Percentiles rank a stretch among this genome's conserved stretches.
These are phyloP conservation scores for Cutaneotrichosporon cavernicola DNA, from an alignment of 1,284 basidiomycete species.

Conservation along the genomic window DNA sequence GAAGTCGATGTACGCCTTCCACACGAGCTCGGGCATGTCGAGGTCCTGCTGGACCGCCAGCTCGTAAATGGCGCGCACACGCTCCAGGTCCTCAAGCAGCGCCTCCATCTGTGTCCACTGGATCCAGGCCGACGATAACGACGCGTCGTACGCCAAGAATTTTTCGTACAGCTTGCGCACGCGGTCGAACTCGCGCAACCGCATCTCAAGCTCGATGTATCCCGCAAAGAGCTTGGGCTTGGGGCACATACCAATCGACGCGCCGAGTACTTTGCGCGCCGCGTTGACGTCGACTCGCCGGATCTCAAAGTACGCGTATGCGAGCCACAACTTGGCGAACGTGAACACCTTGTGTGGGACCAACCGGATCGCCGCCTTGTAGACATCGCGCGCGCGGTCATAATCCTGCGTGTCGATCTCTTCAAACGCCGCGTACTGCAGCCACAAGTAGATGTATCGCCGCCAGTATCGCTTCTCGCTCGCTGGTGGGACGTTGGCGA, in stretches of 20 bases:
- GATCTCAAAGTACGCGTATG: conserved; percentile 90
- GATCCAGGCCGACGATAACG: conserved; percentile 92
- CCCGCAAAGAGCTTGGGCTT: conserved; percentile 92
- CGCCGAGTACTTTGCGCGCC: conserved; percentile 86
- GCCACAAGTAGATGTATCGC: conserved; percentile 85
- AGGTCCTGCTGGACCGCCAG: conserved; percentile 91
- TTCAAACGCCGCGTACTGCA: conserved; percentile 95
- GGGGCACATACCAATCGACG: conserved; percentile 90
- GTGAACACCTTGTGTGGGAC: conserved; percentile 96
- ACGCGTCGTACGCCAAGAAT: conserved; percentile 80
- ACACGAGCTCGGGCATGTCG: conserved; percentile 97
- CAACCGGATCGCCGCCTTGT: conserved; percentile 82
- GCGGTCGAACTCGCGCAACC: conserved; percentile 80
- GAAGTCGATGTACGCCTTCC: conserved; percentile 92
- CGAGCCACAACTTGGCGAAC: conserved; percentile 91
- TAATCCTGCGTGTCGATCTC: conserved; percentile 93
- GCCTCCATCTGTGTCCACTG: conserved; percentile 94
- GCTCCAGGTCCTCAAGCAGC: conserved; percentile 84
- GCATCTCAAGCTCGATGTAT: conserved; percentile 84
- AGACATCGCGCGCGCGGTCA: conserved; percentile 80
- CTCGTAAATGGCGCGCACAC: conserved; percentile 93
- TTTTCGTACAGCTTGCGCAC: conserved; percentile 91
- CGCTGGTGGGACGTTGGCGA: conserved; percentile 89
- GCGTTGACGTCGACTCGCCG: conserved; percentile 76
- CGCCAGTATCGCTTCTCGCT: conserved; percentile 69